These are phyloP conservation scores for Escovopsis weberi DNA, from an alignment of 2,329 filamentous ascomycete species.

Conservation along the genomic window DNA sequence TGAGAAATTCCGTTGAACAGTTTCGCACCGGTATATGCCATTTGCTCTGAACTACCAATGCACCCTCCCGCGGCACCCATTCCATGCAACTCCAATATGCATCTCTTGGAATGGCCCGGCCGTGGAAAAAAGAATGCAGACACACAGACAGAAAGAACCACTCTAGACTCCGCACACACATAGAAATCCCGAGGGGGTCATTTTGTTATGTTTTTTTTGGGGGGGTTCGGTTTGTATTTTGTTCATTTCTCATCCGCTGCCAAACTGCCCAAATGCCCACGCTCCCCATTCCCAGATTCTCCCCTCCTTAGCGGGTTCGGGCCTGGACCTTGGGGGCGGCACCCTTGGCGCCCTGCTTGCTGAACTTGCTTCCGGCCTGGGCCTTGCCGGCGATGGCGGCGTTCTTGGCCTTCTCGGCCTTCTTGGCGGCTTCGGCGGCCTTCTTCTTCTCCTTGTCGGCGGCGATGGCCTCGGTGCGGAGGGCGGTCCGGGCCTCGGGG, in stretches of 20 bases:
- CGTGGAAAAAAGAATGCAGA: constrained; percentile 21
- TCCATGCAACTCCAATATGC: constrained; percentile 24
- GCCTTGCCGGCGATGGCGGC: constrained; percentile 63
- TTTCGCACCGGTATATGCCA: constrained; percentile 20
- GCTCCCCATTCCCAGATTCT: background rate
- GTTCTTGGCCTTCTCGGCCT: constrained; percentile 97
- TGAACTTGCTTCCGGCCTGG: constrained; percentile 64
- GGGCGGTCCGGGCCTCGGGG: constrained; percentile 88
- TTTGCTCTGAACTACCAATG: constrained; percentile 27
- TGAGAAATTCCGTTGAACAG: constrained; percentile 9
- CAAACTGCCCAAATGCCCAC: background rate
- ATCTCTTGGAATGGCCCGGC: constrained; percentile 25
- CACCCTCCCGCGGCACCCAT: constrained; percentile 21
- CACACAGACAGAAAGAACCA: constrained; percentile 18
- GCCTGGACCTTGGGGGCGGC: constrained; percentile 71
- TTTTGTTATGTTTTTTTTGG: too few relatives aligned
- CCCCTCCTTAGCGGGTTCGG: constrained; percentile 53
- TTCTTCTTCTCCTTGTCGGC: constrained; percentile 98
- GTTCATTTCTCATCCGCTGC: constrained; percentile 4
- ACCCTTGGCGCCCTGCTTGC: constrained; percentile 97
- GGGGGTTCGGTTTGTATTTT: too few relatives aligned
- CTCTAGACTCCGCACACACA: constrained; percentile 19
- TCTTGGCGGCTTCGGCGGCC: constrained; percentile 79
- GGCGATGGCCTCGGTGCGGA: constrained; percentile 82
- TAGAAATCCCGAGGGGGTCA: too few relatives aligned